Conservation (phyloP, 2,329 filamentous ascomycete species). For the Metarhizium brunneum region DNA sequence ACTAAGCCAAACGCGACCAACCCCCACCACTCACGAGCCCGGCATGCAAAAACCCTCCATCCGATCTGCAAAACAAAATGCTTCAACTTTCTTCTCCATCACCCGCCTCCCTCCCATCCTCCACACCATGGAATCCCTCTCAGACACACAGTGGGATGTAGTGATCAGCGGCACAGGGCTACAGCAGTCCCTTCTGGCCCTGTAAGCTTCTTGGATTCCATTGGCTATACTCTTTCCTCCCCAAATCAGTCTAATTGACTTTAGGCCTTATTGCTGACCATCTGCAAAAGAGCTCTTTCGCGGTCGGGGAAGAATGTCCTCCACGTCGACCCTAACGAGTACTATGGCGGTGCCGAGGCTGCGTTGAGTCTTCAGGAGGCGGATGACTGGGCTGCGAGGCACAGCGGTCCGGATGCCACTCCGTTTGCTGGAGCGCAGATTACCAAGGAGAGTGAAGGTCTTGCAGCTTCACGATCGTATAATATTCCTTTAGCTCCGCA, state of each 20-base stretch:
- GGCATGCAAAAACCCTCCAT: slow-evolving; percentile 9
- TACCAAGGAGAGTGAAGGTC: slow-evolving; percentile 26
- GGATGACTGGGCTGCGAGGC: slow-evolving; percentile 57
- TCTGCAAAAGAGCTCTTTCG: slow-evolving; percentile 67
- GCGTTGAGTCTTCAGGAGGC: slow-evolving; percentile 77
- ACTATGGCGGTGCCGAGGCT: slow-evolving; percentile 81
- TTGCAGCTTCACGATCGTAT: slow-evolving; percentile 64
- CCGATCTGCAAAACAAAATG: slow-evolving; percentile 6
- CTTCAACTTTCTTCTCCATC: slow-evolving; percentile 9
- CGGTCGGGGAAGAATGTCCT: slow-evolving; percentile 86
- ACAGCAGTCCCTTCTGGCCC: slow-evolving; percentile 68
- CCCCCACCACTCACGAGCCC: background rate
- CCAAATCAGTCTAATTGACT: slow-evolving; percentile 8
- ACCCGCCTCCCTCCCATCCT: slow-evolving; percentile 7
- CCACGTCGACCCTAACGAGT: slow-evolving; percentile 79
- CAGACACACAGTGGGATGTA: slow-evolving; percentile 69
- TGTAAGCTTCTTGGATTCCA: slow-evolving; percentile 46
- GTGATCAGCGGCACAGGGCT: slow-evolving; percentile 71
- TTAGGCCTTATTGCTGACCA: slow-evolving; percentile 23
- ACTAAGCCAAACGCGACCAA: slow-evolving; percentile 6
- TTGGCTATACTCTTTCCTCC: slow-evolving; percentile 9
- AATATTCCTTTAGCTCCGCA: slow-evolving; percentile 77
- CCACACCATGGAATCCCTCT: slow-evolving; percentile 59
- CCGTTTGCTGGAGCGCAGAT: slow-evolving; percentile 22
- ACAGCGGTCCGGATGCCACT: slow-evolving; percentile 16